phyloP scores from a whole-genome alignment of 768 basidiomycete genomes.

The Saitozyma podzolica region DNA sequence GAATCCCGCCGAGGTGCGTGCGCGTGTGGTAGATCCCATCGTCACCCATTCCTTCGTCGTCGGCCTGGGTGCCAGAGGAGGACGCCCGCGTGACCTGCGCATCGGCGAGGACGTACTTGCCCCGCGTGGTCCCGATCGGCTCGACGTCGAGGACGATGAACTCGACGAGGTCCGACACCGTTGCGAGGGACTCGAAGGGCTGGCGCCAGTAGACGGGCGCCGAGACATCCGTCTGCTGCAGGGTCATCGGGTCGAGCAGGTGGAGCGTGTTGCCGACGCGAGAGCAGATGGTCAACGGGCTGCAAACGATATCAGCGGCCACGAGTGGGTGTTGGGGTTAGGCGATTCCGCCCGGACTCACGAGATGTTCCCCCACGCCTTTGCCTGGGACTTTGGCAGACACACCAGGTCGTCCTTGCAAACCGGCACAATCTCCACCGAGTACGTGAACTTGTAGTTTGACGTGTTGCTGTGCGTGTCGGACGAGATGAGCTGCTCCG shows the following conservation, averaged over 20 bases:
- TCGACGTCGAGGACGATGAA: constrained; percentile 95
- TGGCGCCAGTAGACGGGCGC: constrained; percentile 84
- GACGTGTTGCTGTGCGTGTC: constrained; percentile 91
- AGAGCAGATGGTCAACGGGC: constrained; percentile 78
- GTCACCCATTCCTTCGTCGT: constrained; percentile 61
- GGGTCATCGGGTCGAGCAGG: constrained; percentile 81
- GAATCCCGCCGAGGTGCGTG: constrained; percentile 87
- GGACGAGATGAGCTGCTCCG: constrained; percentile 88
- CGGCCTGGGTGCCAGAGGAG: constrained; percentile 61
- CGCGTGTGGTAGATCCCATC: constrained; percentile 92
- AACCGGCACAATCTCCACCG: constrained; percentile 92
- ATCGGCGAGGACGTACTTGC: constrained; percentile 79
- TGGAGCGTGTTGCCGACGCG: constrained; percentile 91
- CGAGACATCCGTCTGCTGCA: constrained; percentile 78
- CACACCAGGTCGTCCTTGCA: constrained; percentile 98
- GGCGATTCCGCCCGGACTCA: constrained; percentile 23
- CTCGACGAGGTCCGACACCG: constrained; percentile 81
- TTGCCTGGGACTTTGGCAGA: constrained; percentile 78
- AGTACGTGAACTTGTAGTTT: constrained; percentile 96
- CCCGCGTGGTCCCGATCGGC: constrained; percentile 68
- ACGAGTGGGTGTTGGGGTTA: not conserved
- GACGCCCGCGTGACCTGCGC: constrained; percentile 81
- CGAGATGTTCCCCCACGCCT: constrained; percentile 79
- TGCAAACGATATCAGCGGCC: constrained; percentile 21
- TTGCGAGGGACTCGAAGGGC: constrained; percentile 81